Base-by-base conservation (phyloP, 345 rosid genomes). In the Citrus maxima region DNA sequence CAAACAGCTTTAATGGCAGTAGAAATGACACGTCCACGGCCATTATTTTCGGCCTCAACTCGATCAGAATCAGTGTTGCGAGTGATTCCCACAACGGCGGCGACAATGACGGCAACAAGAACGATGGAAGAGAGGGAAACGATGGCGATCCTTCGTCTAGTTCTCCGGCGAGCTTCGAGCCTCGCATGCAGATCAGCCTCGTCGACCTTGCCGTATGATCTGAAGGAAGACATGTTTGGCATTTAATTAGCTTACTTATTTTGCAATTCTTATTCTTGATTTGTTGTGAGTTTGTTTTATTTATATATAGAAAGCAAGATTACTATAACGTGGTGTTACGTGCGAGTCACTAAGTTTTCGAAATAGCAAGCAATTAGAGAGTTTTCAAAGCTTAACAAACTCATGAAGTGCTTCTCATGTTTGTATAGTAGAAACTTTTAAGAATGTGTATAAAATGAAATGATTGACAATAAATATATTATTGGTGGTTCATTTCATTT, bases 1-100 rank as follows among this genome's bases (percentile, higher is more conserved):
- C 97, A 94, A 2, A 86, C 92, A 22, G 93, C 92, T 79, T 91
- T 91, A 25, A 91, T 71, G 1, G 96, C 88, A 13, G 84, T 71
- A 1, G 94, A 84, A 58, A 84, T 40, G 0, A 89, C 38, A 8
- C 75, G 67, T 12, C 49, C 73, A 8, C 30, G 42, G 7, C 49
- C 86, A 28, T 75, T 72, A 46, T 13, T 46, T n/a, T 79, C 80
- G 35, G 21, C 77, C 1, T 46, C 18, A 46, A 0, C 51, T 46
- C 5, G 51, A 27, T 84, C 67, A 62, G 56, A 24, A 5, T 59
- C 64, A 58, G 68, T 40, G 2, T 87, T 28, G 2, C 28, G 59
- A 49, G 32, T 24, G 2, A 25, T 89, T 67, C 95, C 98, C 1
- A 91, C 85, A 3, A 94, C 88, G 3, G 96, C 89, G 6, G 87